Evolutionary conservation across 371 early-diverging fungal genomes (phyloP), one percentile per base, ranked within the genome.

Genomic region (Apophysomyces ossiformis): DNA sequence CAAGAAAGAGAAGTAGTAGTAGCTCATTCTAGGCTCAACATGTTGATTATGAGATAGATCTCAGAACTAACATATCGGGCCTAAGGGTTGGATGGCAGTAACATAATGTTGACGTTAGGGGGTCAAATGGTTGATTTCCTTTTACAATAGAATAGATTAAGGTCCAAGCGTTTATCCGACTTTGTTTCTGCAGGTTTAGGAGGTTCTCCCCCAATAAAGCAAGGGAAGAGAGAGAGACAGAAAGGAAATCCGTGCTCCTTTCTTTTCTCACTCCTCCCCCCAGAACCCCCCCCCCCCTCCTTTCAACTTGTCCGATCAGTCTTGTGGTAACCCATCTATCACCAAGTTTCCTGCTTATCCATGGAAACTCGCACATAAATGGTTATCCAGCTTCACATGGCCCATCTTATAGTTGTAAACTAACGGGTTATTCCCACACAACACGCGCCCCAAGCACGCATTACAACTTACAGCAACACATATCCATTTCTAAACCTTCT

Each of bases 381-480:
- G n/a, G 54, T n/a, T 21, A n/a, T 9, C 21, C 21, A 50, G n/a
- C 13, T 50, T 50, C 54, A 50, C 54, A 50, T 50, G 54, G 9
- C 9, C 8, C 2, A n/a, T 7, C 21, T 50, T 26, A 6, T 26
- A 50, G 18, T 50, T 50, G 54, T 21, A 50, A n/a, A 50, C 16
- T 50, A 50, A 50, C 54, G 16, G 54, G 54, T 50, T 50, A 50
- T 50, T 50, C 54, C 54, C 54, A 50, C 54, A 47, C 47, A 50
- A 21, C 54, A 18, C 54, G 21, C 54, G 21, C n/a, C 9, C 13
- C 9, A 15, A 45, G 46, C 16, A 45, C n/a, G 16, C 46, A 45
- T 26, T 26, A 26, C 32, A 26, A 26, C 32, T 26, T 26, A 26
- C 32, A 26, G 32, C 32, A 26, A 26, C 32, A 26, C 32, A 26